Percentiles rank a stretch among this genome's conserved stretches.
Evolutionary conservation across 2,329 filamentous ascomycete genomes (phyloP).

Genomic region (Colletotrichum tropicale): DNA sequence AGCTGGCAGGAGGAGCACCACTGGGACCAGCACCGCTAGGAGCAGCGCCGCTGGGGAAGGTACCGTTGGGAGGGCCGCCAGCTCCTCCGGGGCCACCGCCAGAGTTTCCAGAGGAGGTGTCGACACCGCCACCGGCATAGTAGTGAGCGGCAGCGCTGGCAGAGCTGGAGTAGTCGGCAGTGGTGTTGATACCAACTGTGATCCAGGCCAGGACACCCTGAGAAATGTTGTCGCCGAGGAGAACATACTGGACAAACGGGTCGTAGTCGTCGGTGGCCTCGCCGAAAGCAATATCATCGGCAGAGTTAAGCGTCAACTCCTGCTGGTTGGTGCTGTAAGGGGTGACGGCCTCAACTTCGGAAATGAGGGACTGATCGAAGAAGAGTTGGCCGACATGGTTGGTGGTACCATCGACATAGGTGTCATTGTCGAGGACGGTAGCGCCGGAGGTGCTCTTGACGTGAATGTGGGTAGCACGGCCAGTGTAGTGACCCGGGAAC

Average conservation of each 20-base stretch:
- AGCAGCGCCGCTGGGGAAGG: background rate
- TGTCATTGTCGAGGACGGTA: slow-evolving; percentile 14
- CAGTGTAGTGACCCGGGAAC: slow-evolving; percentile 48
- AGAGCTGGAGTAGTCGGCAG: background rate
- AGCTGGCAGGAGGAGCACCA: background rate
- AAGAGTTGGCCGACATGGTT: slow-evolving; percentile 28
- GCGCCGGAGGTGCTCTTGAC: slow-evolving; percentile 1
- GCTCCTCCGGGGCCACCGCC: background rate
- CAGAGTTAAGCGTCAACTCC: slow-evolving; percentile 35
- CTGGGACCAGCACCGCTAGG: background rate
- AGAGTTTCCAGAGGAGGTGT: background rate
- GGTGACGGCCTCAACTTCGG: slow-evolving; percentile 45
- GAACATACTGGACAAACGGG: background rate
- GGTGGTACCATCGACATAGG: slow-evolving; percentile 2
- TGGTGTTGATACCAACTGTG: background rate
- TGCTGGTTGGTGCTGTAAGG: slow-evolving; percentile 54
- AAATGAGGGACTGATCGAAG: background rate
- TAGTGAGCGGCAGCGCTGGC: background rate
- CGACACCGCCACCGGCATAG: background rate
- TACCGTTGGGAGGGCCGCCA: background rate
- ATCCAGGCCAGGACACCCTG: background rate
- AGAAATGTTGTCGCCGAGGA: background rate
- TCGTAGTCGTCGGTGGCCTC: background rate
- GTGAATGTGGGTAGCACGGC: slow-evolving; percentile 53
- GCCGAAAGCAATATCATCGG: background rate